phyloP scores from a whole-genome alignment of 345 rosid species.

The Camelina sativa region DNA sequence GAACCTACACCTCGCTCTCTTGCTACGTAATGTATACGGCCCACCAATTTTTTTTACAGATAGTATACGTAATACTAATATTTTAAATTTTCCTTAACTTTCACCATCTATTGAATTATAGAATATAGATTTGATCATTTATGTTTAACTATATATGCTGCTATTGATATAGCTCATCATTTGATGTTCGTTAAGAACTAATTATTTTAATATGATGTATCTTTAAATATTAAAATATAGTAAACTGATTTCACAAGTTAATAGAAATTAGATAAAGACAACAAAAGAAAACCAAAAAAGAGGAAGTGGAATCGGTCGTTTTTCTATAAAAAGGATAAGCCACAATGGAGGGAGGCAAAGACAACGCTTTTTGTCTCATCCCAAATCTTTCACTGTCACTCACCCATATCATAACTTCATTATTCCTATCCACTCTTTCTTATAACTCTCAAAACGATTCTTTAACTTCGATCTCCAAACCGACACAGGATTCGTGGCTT shows the following conservation, averaged over 20 bases:
- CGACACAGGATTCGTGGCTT: constrained; percentile 2
- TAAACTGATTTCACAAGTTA: neutral
- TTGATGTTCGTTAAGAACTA: too few relatives aligned
- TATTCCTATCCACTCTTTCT: constrained; percentile 26
- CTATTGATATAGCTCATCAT: too few relatives aligned
- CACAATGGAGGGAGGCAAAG: constrained; percentile 26
- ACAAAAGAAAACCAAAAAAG: neutral
- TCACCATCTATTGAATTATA: too few relatives aligned
- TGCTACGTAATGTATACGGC: neutral
- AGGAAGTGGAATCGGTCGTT: neutral
- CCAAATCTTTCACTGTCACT: neutral
- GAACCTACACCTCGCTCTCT: too few relatives aligned
- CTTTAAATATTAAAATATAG: too few relatives aligned
- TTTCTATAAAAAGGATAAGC: constrained; percentile 42
- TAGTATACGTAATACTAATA: too few relatives aligned
- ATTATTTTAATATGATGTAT: too few relatives aligned
- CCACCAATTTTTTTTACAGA: neutral
- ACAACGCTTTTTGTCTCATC: constrained; percentile 33
- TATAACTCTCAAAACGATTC: constrained; percentile 14
- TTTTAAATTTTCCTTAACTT: too few relatives aligned
- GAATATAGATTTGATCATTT: too few relatives aligned
- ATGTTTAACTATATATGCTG: too few relatives aligned
- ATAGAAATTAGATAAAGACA: neutral
- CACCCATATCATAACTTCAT: constrained; percentile 17
- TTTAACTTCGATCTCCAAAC: constrained; percentile 19